Percentiles rank a stretch among this genome's conserved stretches.
These are phyloP conservation scores for Bullera alba DNA, from an alignment of 768 basidiomycete species.

Conservation along the genomic window DNA sequence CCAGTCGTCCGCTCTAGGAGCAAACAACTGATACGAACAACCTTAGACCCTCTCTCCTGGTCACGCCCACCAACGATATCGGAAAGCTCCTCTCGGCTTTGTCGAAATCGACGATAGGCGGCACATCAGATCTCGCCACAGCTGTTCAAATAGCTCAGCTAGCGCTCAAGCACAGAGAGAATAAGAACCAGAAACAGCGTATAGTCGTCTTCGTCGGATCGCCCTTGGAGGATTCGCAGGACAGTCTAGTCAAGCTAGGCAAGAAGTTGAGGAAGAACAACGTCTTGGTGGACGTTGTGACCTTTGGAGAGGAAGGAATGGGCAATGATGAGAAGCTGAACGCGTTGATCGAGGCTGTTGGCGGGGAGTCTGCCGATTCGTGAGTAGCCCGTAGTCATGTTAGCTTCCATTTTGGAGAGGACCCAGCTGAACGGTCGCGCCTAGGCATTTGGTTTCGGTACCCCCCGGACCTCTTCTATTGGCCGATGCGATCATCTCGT, in stretches of 20 bases:
- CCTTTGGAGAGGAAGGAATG: slow-evolving; percentile 68
- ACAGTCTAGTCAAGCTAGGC: slow-evolving; percentile 75
- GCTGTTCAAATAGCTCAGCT: slow-evolving; percentile 90
- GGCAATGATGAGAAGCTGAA: slow-evolving; percentile 62
- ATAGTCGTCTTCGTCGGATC: slow-evolving; percentile 91
- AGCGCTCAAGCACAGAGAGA: slow-evolving; percentile 92
- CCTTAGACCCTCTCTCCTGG: slow-evolving; percentile 82
- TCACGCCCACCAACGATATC: slow-evolving; percentile 89
- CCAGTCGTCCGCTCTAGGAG: not conserved
- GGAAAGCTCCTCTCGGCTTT: slow-evolving; percentile 81
- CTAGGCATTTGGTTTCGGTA: slow-evolving; percentile 77
- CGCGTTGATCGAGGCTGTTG: slow-evolving; percentile 72
- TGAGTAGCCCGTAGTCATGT: too few relatives aligned
- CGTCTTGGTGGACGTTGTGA: slow-evolving; percentile 84
- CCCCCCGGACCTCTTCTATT: slow-evolving; percentile 69
- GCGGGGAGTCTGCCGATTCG: slow-evolving; percentile 36
- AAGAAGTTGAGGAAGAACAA: slow-evolving; percentile 99
- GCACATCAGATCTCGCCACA: slow-evolving; percentile 77
- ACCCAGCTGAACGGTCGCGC: too few relatives aligned
- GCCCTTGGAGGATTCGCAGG: slow-evolving; percentile 71
- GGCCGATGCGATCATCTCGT: slow-evolving; percentile 73
- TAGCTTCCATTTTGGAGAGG: not conserved
- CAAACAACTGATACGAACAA: not conserved
- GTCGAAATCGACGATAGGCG: slow-evolving; percentile 65
- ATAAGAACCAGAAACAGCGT: slow-evolving; percentile 95